phyloP scores from a whole-genome alignment of 2,329 filamentous ascomycete species.

The Diaporthe velutina region DNA sequence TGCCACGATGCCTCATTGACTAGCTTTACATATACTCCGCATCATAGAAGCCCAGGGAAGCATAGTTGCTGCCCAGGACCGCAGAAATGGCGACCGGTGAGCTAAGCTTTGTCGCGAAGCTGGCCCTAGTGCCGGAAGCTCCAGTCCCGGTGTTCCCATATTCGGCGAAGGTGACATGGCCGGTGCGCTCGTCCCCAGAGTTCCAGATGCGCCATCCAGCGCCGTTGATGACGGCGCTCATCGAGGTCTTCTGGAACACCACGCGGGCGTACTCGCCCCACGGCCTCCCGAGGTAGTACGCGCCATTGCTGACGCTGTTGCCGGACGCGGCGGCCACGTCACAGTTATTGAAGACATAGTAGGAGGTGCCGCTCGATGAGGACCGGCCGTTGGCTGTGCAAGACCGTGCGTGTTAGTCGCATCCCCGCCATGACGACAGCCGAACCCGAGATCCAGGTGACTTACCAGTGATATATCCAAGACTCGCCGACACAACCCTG shows the following conservation, averaged over 20 bases:
- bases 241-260: slow-evolving; percentile 60
- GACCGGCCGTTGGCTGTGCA: slow-evolving; percentile 56
- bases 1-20: background rate
- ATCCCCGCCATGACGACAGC: too few relatives aligned
- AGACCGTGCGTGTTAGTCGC: background rate
- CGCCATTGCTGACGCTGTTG: slow-evolving; percentile 51
- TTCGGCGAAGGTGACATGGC: slow-evolving; percentile 68
- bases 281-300: slow-evolving; percentile 62
- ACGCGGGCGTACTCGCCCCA: slow-evolving; percentile 62
- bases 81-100: slow-evolving; percentile 50
- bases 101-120: slow-evolving; percentile 53
- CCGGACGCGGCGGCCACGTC: slow-evolving; percentile 55
- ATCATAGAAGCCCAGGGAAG: slow-evolving; percentile 46
- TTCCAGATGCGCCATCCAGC: slow-evolving; percentile 72
- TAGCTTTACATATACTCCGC: slow-evolving; percentile 44
- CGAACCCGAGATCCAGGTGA: background rate
- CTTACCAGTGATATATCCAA: slow-evolving; percentile 59
- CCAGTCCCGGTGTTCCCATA: slow-evolving; percentile 71
- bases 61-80: slow-evolving; percentile 47
- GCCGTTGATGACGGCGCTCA: slow-evolving; percentile 69
- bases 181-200: slow-evolving; percentile 59
- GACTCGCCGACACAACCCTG: slow-evolving; percentile 49
- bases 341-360: slow-evolving; percentile 62
- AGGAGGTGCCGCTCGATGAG: slow-evolving; percentile 51
- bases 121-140: slow-evolving; percentile 64